phyloP scores from a whole-genome alignment of 2,329 filamentous ascomycete genomes.

The Simplicillium aogashimaense region DNA sequence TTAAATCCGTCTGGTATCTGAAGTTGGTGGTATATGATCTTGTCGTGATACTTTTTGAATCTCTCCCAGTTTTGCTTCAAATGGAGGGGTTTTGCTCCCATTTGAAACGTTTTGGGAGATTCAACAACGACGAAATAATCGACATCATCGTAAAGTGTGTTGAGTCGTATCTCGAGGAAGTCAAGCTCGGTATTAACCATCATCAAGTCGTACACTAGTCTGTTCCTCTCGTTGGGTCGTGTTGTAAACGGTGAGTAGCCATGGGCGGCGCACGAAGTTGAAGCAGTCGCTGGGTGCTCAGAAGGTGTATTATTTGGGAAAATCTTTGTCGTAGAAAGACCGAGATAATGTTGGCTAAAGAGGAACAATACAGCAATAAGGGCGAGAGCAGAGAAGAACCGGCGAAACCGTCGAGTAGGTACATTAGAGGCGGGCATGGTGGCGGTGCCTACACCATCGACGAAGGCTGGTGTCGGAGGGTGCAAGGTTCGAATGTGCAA shows the following conservation, averaged over 20 bases:
- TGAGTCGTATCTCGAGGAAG: conserved; percentile 54
- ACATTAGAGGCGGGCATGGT: too few relatives aligned
- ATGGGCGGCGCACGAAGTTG: conserved; percentile 18
- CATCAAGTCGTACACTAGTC: conserved; percentile 40
- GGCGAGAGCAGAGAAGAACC: too few relatives aligned
- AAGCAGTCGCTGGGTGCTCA: too few relatives aligned
- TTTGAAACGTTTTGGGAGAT: conserved; percentile 47
- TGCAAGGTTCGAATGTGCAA: too few relatives aligned
- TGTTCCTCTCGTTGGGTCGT: conserved; percentile 9
- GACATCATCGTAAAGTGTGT: conserved; percentile 46
- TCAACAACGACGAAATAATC: conserved; percentile 60
- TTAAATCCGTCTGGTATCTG: conserved; percentile 30
- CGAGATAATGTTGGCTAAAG: too few relatives aligned
- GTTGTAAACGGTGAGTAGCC: conserved; percentile 20
- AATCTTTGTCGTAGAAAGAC: too few relatives aligned
- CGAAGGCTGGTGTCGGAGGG: too few relatives aligned
- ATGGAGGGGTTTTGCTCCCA: conserved; percentile 40
- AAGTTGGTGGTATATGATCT: conserved; percentile 52
- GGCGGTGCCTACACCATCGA: too few relatives aligned
- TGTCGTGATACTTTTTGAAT: conserved; percentile 42
- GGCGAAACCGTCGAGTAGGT: too few relatives aligned
- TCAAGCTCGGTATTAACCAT: conserved; percentile 55
- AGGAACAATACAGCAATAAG: too few relatives aligned
- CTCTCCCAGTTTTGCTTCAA: conserved; percentile 40
- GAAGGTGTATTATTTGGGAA: too few relatives aligned